Conservation (phyloP, 805 yeast genomes). For the Suhomyces emberorum region DNA sequence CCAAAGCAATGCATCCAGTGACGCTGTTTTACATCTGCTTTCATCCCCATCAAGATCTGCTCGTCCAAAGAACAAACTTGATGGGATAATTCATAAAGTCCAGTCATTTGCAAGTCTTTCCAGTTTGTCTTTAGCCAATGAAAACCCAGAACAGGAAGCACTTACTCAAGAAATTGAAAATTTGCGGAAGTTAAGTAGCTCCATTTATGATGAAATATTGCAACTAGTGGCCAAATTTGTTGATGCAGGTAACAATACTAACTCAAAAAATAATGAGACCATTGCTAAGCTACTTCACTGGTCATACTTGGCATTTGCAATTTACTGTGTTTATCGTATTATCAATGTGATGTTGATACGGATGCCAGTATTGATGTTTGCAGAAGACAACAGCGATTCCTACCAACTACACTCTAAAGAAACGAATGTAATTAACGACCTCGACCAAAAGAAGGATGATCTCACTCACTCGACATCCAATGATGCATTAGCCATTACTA, state of each 20-base stretch:
- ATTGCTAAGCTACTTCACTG: constrained; percentile 8
- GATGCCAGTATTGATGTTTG: constrained; percentile 30
- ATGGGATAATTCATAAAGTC: constrained; percentile 36
- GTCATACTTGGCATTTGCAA: constrained; percentile 31
- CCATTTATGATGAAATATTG: constrained; percentile 30
- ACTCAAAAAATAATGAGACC: background rate
- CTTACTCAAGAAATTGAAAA: constrained; percentile 39
- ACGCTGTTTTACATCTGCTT: constrained; percentile 8
- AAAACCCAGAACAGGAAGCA: constrained; percentile 27
- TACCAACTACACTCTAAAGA: constrained; percentile 9
- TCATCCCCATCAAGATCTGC: background rate
- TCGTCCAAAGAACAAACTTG: constrained; percentile 17
- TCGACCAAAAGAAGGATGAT: constrained; percentile 2
- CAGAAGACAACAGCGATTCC: constrained; percentile 2
- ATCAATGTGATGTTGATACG: constrained; percentile 39
- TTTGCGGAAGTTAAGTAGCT: constrained; percentile 27
- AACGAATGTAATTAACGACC: constrained; percentile 6
- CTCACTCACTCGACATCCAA: constrained; percentile 15
- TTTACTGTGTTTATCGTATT: constrained; percentile 50
- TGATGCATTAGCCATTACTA: constrained; percentile 49
- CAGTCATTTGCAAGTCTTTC: constrained; percentile 40
- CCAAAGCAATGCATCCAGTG: constrained; percentile 10
- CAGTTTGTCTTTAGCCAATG: constrained; percentile 9
- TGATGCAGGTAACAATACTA: constrained; percentile 9
- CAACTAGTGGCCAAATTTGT: constrained; percentile 16